Conservation (phyloP, 78 protist species). For the Mantamonas sphyraenae region DNA sequence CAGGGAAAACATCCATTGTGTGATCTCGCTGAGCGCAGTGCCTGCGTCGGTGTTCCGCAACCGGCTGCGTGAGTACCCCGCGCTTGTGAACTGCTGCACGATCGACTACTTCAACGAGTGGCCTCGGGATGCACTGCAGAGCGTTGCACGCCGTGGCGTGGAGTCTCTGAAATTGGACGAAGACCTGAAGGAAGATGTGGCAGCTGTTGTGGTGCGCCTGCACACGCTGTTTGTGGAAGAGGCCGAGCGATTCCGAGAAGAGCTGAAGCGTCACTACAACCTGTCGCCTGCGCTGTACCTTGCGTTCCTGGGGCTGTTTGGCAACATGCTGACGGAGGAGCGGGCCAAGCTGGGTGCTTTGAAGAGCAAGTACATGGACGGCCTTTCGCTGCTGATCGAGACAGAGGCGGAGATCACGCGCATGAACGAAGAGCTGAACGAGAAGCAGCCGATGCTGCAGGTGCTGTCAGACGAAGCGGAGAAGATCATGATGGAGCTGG, state of each 20-base stretch:
- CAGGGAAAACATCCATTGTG: conserved; percentile 22
- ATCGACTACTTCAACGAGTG: conserved; percentile 57
- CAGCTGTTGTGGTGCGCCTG: not conserved
- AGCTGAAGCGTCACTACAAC: conserved; percentile 45
- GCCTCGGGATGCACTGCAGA: conserved; percentile 47
- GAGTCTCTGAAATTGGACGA: conserved; percentile 17
- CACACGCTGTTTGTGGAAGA: not conserved
- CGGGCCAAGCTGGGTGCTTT: conserved; percentile 9
- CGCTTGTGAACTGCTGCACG: conserved; percentile 52
- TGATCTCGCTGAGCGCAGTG: conserved; percentile 42
- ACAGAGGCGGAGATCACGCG: conserved; percentile 47
- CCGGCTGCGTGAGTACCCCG: conserved; percentile 44
- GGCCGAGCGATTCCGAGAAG: conserved; percentile 13
- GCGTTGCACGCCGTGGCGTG: conserved; percentile 23
- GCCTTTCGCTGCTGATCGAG: conserved; percentile 37
- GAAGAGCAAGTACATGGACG: conserved; percentile 36
- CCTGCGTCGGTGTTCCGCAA: not conserved
- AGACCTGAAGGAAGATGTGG: conserved; percentile 6
- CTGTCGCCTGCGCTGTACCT: conserved; percentile 58
- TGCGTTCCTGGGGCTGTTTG: conserved; percentile 40
- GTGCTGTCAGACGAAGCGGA: conserved; percentile 27
- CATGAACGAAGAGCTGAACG: conserved; percentile 40
- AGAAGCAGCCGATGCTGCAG: conserved; percentile 46
- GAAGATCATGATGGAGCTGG: conserved; percentile 37
- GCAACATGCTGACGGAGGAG: conserved; percentile 27